Base-by-base conservation (phyloP, 1,284 basidiomycete genomes). In the Athelia psychrophila region DNA sequence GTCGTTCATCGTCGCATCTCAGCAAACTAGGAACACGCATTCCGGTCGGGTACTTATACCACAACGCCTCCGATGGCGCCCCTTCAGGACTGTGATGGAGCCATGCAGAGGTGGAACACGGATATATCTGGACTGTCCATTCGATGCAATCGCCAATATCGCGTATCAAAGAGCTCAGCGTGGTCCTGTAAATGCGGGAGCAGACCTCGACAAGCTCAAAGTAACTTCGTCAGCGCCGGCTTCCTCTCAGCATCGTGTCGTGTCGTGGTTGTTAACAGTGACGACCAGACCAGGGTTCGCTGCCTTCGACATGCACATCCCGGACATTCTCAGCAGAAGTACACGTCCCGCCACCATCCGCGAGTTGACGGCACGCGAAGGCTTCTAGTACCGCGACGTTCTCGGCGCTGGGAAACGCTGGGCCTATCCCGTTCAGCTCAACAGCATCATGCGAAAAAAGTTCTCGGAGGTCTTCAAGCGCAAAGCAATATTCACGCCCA, bases 111-210 rank as follows among this genome's bases (percentile, higher is more conserved):
- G 49, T 79, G 97, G 96, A 30, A 79, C 86, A 25, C 76, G 85
- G 51, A 67, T 95, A 51, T 78, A 78, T 48, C 71, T 95, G 24
- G 84, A 91, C 77, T 3, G 63, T 91, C 16, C 66, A 70, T 38
- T 64, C 76, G 18, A 61, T 69, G 16, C 69, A 75, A 16, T n/a
- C 80, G 87, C 88, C 2, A 77, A 86, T 0, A 74, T 99, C 45
- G 98, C 99, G 78, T 97, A 95, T 68, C n/a, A n/a, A 97, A 99
- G 66, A 97, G 99, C 71, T 99, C n/a, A 97, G 97, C 40, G 95
- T 89, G 4, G 88, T 99, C 23, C 69, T 98, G 52, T 97, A 99
- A 71, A 83, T 98, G 48, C 80, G 84, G 52, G 81, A 51, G 70
- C 75, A 4, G 80, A 91, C 46, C 65, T 95, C 47, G 64, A 71